Base-by-base conservation (phyloP, 345 rosid species). In the Salix arbutifolia region DNA sequence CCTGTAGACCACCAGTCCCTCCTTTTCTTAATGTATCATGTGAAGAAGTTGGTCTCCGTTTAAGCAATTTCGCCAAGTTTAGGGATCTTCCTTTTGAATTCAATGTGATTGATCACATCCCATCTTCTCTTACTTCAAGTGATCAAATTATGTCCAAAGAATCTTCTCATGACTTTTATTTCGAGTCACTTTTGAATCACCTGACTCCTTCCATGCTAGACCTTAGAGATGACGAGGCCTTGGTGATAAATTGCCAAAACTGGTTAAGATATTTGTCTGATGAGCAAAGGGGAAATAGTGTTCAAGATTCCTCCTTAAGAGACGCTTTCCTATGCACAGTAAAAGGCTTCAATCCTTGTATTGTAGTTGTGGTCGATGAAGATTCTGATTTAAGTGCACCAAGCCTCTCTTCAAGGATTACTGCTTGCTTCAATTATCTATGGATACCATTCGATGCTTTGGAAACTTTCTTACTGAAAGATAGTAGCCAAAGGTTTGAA, bases 381-480 rank as follows among this genome's bases (percentile, higher is more conserved):
- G 94, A 91, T 79, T 87, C 81, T 9, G 87, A 91, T 74, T 38
- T 90, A 74, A 85, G 84, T 31, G 82, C 79, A 18, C 65, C 91
- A 18, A 82, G 86, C 73, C 85, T 91, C 11, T 74, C 85, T 3
- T 78, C 90, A 4, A 82, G 94, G 56, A 91, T 91, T 69, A 69
- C 88, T 3, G 71, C 88, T n/a, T 86, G 94, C 81, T 89, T 91
- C 79, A 91, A 89, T 77, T 91, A 85, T 70, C 80, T 89, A 30
- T 91, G 94, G 94, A 91, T 91, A 76, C 94, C 94, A 10, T 89
- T 91, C 46, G 94, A 91, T 37, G 91, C 92, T 3, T 73, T 89
- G 69, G 94, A 86, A 67, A 91, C 91, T 33, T 88, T 91, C 84
- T 79, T 90, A 77, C 91, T 91, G 11, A 89, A 83, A 76, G 91